Evolutionary conservation across 495 filamentous ascomycete species (phyloP), one percentile per base, ranked within the genome.

Genomic region (Corynascus novoguineensis): DNA sequence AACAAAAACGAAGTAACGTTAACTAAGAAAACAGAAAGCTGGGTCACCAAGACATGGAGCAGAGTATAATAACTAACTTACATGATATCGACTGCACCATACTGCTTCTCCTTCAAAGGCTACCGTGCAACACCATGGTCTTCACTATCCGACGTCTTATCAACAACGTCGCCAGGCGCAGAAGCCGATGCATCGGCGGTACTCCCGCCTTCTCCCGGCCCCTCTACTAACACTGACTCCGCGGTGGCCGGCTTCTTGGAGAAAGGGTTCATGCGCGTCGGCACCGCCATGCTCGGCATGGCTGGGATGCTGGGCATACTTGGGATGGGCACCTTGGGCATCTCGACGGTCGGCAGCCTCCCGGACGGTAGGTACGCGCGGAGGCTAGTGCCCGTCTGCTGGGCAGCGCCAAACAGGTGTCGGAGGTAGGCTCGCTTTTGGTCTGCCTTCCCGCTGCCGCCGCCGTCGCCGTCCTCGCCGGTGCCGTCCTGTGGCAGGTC

Each of bases 321-420:
- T 12, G 63, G 62, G 57, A 67, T 63, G 31, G 55, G 45, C 1
- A 65, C 58, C 55, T 63, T 69, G 55, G 62, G 46, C 50, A 68
- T 55, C 27, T 59, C 65, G 27, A 75, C 68, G 29, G 66, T 65
- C 4, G 74, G 74, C 48, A 75, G 60, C 60, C 68, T 76, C 17
- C n/a, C n/a, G n/a, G 68, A 62, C n/a, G 74, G 74, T 41, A 77
- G 60, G 24, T 72, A 75, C 1, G 73, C 72, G 31, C 67, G 50
- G 40, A 73, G 57, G 14, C 61, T 73, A 0, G 68, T 68, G 9
- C 73, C 71, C 19, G 74, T 70, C 46, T 75, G 67, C 49, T 75
- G 67, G 0, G 75, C 73, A n/a, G 77, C 64, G 35, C 57, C 64
- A 63, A 78, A 74, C n/a, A 78, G 70, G 44, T 78, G 73, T 6